phyloP scores from a whole-genome alignment of 2,329 filamentous ascomycete genomes.

The Aspergillus cejpii region DNA sequence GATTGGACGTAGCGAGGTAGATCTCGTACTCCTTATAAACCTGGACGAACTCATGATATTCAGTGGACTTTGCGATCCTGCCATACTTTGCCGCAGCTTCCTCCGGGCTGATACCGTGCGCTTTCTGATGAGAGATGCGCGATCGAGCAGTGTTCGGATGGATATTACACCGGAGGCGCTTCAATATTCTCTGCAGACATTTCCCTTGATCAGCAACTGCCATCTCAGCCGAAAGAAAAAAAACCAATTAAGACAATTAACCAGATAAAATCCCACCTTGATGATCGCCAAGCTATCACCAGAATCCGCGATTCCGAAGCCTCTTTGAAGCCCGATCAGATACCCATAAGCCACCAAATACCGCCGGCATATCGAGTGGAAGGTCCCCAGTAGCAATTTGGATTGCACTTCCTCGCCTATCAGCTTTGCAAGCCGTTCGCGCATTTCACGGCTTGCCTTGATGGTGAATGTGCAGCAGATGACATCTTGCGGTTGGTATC shows the following conservation, averaged over 20 bases:
- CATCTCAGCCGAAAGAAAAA: background rate
- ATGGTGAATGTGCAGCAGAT: conserved; percentile 96
- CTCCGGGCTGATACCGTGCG: conserved; percentile 47
- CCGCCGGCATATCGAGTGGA: conserved; percentile 83
- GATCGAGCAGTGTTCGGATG: conserved; percentile 65
- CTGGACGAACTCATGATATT: conserved; percentile 59
- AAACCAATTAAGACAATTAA: background rate
- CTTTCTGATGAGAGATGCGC: conserved; percentile 64
- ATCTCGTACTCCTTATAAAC: conserved; percentile 71
- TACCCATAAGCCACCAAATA: conserved; percentile 81
- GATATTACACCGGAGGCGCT: conserved; percentile 60
- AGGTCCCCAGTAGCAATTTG: conserved; percentile 80
- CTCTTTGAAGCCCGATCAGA: conserved; percentile 70
- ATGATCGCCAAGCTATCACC: conserved; percentile 73
- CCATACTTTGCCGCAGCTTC: conserved; percentile 37
- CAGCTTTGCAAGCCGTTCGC: conserved; percentile 71
- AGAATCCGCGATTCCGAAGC: conserved; percentile 86
- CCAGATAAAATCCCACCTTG: conserved; percentile 37
- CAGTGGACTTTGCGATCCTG: conserved; percentile 37
- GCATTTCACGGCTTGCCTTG: conserved; percentile 92
- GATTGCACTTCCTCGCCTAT: conserved; percentile 70
- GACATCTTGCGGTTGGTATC: conserved; percentile 74
- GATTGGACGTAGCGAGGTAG: conserved; percentile 65
- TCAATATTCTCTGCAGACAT: conserved; percentile 60
- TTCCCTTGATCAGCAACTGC: conserved; percentile 8